Evolutionary conservation across 352 stramenopile genomes (phyloP), one percentile per base, ranked within the genome.

Genomic region (Phytopythium delawarense): DNA sequence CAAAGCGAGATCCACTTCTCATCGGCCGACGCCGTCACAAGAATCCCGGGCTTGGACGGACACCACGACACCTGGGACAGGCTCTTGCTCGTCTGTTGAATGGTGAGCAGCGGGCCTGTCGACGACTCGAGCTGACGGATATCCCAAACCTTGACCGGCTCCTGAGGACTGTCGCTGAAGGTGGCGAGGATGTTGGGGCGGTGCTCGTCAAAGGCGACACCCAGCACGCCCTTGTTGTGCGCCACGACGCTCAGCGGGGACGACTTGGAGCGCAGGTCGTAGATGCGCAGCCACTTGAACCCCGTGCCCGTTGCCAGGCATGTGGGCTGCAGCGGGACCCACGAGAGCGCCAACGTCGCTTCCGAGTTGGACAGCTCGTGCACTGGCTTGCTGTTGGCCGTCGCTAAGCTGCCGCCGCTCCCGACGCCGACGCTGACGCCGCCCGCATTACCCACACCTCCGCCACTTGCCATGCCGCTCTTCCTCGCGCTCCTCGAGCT

Each of bases 241-340:
- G 87, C 87, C 0, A 92, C 83, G 15, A 96, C 82, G 55, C 81
- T 92, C 66, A 96, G 76, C 1, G 84, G 84, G n/a, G 79, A 72
- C 39, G 75, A 70, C 25, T 89, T 85, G 0, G 74, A 67, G 21
- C 87, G 72, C 21, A 96, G 51, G 65, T 96, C 87, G 59, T 96
- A 94, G 52, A 96, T 83, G 30, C 87, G 78, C 15, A 96, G 66
- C 87, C 87, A 96, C 75, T 94, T 94, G 70, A 96, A 96, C 2
- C 87, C 87, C 20, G 87, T 96, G 20, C 87, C 87, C 7, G 82
- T 91, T 0, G 85, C 85, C 39, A 96, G 64, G 50, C 83, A 94
- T 48, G 81, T 88, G 3, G 87, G 84, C 59, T 96, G 83, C 28
- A 81, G 63, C n/a, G 87, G 87, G 23, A 96, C 81, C 87, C 87